Percentiles rank a stretch among this genome's conserved stretches.
These are phyloP conservation scores for Antrodiella citrinella DNA, from an alignment of 768 basidiomycete species.

Conservation along the genomic window DNA sequence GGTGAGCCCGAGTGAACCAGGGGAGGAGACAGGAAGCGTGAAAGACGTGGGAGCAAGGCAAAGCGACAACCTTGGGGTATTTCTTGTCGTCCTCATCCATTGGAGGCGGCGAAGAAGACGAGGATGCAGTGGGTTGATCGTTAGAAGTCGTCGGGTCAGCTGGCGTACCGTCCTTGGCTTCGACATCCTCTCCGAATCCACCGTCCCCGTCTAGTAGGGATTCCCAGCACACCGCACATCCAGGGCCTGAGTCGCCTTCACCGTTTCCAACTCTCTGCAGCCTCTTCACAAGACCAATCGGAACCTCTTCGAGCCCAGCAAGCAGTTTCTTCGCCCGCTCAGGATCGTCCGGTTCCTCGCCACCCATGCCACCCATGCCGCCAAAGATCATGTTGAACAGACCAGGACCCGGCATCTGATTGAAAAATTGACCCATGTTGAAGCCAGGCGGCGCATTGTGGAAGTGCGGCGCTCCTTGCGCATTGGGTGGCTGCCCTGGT, in stretches of 20 bases:
- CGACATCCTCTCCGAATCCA: conserved; percentile 20
- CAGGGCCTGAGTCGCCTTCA: conserved; percentile 23
- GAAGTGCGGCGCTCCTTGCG: neutral
- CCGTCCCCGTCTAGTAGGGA: conserved; percentile 42
- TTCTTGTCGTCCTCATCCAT: neutral
- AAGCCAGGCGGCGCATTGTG: neutral
- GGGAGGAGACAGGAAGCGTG: conserved; percentile 72
- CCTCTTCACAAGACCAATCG: conserved; percentile 55
- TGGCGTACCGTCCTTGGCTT: conserved; percentile 8
- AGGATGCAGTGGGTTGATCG: neutral
- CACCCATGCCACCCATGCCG: conserved; percentile 20
- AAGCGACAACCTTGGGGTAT: conserved; percentile 45
- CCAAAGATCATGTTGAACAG: conserved; percentile 5
- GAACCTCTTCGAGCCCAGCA: conserved; percentile 57
- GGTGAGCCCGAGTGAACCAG: conserved; percentile 73
- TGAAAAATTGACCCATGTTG: neutral
- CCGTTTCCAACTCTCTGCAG: conserved; percentile 41
- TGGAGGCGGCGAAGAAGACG: neutral
- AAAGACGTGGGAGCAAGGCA: conserved; percentile 80
- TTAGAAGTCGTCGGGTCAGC: conserved; percentile 8
- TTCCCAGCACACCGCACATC: conserved; percentile 77
- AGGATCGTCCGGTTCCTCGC: conserved; percentile 47
- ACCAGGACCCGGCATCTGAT: neutral
- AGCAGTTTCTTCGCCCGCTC: conserved; percentile 59
- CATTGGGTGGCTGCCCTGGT: neutral